Conservation (phyloP, 768 basidiomycete species). For the Russula earlei region DNA sequence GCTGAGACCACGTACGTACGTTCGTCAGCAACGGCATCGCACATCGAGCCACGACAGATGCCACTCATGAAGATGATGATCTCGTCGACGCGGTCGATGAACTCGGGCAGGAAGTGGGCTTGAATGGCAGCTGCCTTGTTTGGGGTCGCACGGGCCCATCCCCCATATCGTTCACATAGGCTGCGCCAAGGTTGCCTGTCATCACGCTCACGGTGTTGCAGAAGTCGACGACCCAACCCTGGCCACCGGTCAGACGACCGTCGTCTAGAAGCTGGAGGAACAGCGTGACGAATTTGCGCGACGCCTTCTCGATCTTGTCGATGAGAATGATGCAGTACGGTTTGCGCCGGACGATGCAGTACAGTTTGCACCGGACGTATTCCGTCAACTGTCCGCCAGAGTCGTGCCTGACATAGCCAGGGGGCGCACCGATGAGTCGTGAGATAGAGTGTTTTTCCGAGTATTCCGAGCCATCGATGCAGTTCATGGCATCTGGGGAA, state of each 20-base stretch:
- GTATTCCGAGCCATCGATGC: slow-evolving; percentile 89
- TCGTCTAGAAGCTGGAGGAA: slow-evolving; percentile 86
- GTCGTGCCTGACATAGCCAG: too few species aligned
- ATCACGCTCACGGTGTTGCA: slow-evolving; percentile 89
- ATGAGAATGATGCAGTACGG: slow-evolving; percentile 82
- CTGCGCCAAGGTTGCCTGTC: slow-evolving; percentile 85
- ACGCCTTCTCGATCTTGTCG: slow-evolving; percentile 88
- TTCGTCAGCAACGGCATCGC: too few species aligned
- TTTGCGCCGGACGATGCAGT: slow-evolving; percentile 82
- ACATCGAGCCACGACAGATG: too few species aligned
- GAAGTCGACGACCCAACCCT: too few species aligned
- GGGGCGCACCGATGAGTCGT: slow-evolving; percentile 57
- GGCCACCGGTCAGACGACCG: slow-evolving; percentile 84
- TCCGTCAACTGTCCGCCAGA: too few species aligned
- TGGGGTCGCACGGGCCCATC: slow-evolving; percentile 58
- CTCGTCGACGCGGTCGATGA: too few species aligned
- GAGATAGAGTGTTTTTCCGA: slow-evolving; percentile 73
- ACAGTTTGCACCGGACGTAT: too few species aligned
- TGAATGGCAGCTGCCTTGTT: too few species aligned
- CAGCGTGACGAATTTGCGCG: slow-evolving; percentile 54
- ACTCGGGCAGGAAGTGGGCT: too few species aligned
- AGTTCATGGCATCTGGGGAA: slow-evolving; percentile 84
- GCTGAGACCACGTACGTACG: too few species aligned
- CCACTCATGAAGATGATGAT: too few species aligned
- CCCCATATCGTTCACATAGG: slow-evolving; percentile 63